Base-by-base conservation (phyloP, 2,329 filamentous ascomycete species). In the Stagonosporopsis chrysanthemi region DNA sequence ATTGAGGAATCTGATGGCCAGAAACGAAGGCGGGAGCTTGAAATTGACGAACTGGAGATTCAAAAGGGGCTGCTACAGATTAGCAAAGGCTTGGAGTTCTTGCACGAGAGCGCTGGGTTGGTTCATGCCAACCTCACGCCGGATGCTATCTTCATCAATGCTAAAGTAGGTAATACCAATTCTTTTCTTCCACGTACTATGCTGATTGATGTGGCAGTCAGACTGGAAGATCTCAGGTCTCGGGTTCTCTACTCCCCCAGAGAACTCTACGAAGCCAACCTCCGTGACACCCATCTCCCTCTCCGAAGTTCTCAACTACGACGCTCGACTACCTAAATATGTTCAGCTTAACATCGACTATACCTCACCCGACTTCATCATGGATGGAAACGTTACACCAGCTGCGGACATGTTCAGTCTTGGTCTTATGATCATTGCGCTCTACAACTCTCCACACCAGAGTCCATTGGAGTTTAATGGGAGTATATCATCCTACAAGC, bases 211-310 rank as follows among this genome's bases (percentile, higher is more conserved):
- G 60, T 56, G 60, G 69, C 69, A 91, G 88, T 96, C 91, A 44
- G 95, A 99, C 77, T 99, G 95, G 95, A 99, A 99, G 76, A 91
- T 99, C 60, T 94, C 92, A 67, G 95, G 94, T n/a, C 84, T 99
- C 36, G 87, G 90, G 0, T 99, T 97, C 75, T 91, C 90, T 73
- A 90, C 90, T 42, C 90, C 92, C 14, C 86, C 91, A 45, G 90
- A 92, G 66, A 85, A 86, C 67, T 90, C 90, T 19, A 88, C 86
- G 26, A 88, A 90, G 64, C 83, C 88, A 42, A 90, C 91, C 3
- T 89, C 91, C 4, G 86, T 96, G 45, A 84, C 88, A 39, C 90
- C 91, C 9, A 88, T 98, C 65, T 91, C 87, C 62, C 83, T 98
- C 19, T 89, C 90, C 26, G 92, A 97, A 76, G 88, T 89, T 15